Evolutionary conservation across 495 filamentous ascomycete species (phyloP), one percentile per base, ranked within the genome.

Genomic region (Hypoxylon subgilvum): DNA sequence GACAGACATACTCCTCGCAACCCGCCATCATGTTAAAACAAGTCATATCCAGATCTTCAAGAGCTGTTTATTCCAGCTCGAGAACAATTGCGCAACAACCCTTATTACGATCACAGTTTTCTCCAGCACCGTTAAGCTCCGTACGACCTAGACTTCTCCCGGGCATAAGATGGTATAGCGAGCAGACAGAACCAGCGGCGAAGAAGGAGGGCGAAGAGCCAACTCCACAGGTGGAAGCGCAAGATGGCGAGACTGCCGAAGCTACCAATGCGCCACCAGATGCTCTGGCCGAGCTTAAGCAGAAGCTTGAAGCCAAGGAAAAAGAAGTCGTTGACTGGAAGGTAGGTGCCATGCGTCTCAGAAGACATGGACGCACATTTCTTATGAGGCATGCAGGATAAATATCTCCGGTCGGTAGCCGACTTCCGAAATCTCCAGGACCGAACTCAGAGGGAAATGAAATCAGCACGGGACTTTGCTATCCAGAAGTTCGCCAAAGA

Each of bases 361-460:
- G 28, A 14, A 52, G 14, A 57, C 9, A 4, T 55, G 30, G 14
- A 27, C 4, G 50, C 42, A 49, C 55, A 57, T 56, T 40, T 45
- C 32, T 53, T 43, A 62, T 35, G 25, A 49, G 23, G 19, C 13
- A 41, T 45, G 52, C 64, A 97, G 94, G 93, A 97, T 74, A 91
- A 88, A 76, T 96, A 88, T 72, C 84, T 94, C 42, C 94, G 94
- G 65, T 87, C 86, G 38, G 89, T 96, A 56, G 94, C 94, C 71
- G 94, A 97, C 60, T 97, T 92, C 82, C 90, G 90, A 65, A 98
- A 97, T 78, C 88, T 97, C 30, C 92, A 97, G 79, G 90, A 96
- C 60, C 90, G 94, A 65, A 93, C 90, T 5, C 86, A 88, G 75
- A 91, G 95, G 63, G 95, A 98, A 38, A 85, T 94, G 73, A 88